Evolutionary conservation across 192 early-diverging fungal genomes (phyloP).

Genomic region (Kappamyces sp.): DNA sequence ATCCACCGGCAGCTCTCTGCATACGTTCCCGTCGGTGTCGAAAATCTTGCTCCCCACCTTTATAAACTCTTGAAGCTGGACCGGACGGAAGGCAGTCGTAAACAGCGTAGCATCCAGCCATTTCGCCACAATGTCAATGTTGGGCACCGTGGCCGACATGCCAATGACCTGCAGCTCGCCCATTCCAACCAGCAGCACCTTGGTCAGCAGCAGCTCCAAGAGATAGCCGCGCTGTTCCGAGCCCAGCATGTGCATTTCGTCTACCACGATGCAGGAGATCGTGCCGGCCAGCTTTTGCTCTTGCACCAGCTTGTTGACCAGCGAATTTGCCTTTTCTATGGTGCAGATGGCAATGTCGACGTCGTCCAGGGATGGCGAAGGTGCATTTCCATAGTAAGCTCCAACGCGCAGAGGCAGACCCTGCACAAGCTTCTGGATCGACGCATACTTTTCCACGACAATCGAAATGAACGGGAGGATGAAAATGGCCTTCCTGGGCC

Average conservation of each 20-base stretch:
- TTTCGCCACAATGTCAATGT: constrained; percentile 24
- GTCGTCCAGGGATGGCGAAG: constrained; percentile 23
- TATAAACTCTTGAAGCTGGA: constrained; percentile 29
- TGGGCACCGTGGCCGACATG: constrained; percentile 37
- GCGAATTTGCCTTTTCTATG: constrained; percentile 26
- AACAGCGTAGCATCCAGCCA: constrained; percentile 33
- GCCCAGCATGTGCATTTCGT: constrained; percentile 35
- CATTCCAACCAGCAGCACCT: constrained; percentile 20
- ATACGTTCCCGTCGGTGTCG: constrained; percentile 13
- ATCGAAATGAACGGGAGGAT: constrained; percentile 33
- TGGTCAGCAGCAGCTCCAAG: constrained; percentile 30
- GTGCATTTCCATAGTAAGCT: constrained; percentile 29
- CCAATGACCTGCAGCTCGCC: constrained; percentile 33
- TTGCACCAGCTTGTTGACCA: constrained; percentile 27
- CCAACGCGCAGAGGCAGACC: constrained; percentile 25
- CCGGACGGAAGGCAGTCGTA: constrained; percentile 24
- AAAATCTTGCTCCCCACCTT: constrained; percentile 24
- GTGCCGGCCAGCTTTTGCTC: constrained; percentile 21
- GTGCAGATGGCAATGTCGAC: constrained; percentile 27
- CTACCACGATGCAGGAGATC: constrained; percentile 30
- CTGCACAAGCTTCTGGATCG: neutral
- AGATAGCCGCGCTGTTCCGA: constrained; percentile 31
- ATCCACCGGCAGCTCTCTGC: neutral
- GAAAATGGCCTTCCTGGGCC: constrained; percentile 30
- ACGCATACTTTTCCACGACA: constrained; percentile 23